Base-by-base conservation (phyloP, 2,329 filamentous ascomycete species). In the Colletotrichum plurivorum region DNA sequence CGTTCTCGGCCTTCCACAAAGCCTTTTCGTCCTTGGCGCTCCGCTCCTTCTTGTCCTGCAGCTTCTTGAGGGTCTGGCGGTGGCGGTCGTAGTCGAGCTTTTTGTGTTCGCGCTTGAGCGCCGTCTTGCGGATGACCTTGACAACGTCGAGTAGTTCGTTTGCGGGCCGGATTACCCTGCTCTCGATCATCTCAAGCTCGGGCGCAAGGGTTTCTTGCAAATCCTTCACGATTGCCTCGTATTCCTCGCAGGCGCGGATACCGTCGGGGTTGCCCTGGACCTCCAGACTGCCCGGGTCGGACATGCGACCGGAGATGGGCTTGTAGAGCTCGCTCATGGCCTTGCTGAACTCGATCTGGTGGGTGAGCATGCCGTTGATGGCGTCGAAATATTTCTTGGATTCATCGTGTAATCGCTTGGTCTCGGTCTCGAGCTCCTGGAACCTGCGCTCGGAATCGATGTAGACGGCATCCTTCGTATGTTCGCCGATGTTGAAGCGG, bases 261-360 rank as follows among this genome's bases (percentile, higher is more conserved):
- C 96, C 96, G 78, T 97, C 96, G 1, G 92, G 90, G 78, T 98
- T 98, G 64, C 94, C 94, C 81, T 97, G 92, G 52, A 92, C 85
- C 63, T 92, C 88, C 73, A 94, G 88, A 9, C 93, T 93, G 76
- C 95, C 92, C 10, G 96, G 96, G 81, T 99, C 96, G 53, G 95
- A 98, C 81, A 97, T 89, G 78, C 96, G 93, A 63, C 96, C 96
- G 63, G 95, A 98, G 76, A 99, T 99, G 74, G 96, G 96, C 80
- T 97, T 97, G 87, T 99, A 99, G 76, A 99, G 92, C 81, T 99
- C 96, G 72, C 93, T 92, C 85, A 97, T 95, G 73, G 95, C 94
- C 83, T 97, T 90, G 75, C 95, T 97, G 84, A 99, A 99, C 79
- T 97, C 95, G 82, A 99, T 98, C 84, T 99, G 96, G 83, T 98